Evolutionary conservation across 306 rosid genomes (phyloP), one percentile per base, ranked within the genome.

Genomic region (Echinosophora koreensis): DNA sequence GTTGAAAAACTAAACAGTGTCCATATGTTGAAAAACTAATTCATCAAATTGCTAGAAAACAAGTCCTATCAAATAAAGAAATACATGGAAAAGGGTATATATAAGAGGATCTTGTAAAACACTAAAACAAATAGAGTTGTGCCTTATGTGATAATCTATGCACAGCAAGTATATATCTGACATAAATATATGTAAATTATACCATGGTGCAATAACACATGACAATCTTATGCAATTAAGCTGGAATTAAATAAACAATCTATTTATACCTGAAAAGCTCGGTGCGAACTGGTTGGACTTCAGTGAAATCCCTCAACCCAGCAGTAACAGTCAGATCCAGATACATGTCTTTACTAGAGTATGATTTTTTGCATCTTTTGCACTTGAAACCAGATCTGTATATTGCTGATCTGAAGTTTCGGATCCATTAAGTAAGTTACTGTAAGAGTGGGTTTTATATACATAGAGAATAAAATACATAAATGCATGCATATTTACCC

Each of bases 371-470:
- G 84, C 98, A 95, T 84, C 81, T 86, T 82, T 63, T 81, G 64
- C 98, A 95, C 89, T 83, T 89, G 86, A 95, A 92, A 71, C 93
- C 97, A 58, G 95, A 89, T 85, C 99, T 90, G 81, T 89, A 92
- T 34, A 95, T 89, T 74, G 97, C 96, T 84, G 89, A 84, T 78
- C 99, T 95, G 88, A 74, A 69, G 56, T 54, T 86, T 27, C 30
- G 6, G 16, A 72, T 55, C 69, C 41, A 71, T 41, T 35, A 27
- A 69, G 75, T 76, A 58, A 50, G 58, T 80, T 66, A 61, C 39
- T 44, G 57, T 30, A 16, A 60, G 66, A 37, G 10, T 3, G 3
- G 65, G 32, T 65, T 52, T 69, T 38, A 62, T 28, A 64, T 18
- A 50, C 58, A 27, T 6, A 38, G 10, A 58, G 51, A 68, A 81